Conservation (phyloP, 768 basidiomycete genomes). For the Mycena venus region DNA sequence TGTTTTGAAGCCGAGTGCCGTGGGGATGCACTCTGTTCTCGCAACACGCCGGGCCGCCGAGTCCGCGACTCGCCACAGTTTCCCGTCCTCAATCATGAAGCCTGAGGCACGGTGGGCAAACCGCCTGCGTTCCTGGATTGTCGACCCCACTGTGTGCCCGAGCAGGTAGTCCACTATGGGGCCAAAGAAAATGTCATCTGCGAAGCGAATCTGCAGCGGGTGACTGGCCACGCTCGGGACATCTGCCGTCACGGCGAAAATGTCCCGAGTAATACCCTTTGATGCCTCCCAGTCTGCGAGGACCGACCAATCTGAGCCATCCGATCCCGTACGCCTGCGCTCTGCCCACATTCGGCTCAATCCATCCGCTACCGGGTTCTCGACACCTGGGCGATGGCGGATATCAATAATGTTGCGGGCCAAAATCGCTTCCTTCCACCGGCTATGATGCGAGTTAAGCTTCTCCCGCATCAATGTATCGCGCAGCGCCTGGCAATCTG, state of each 20-base stretch:
- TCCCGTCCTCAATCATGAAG: slow-evolving; percentile 26
- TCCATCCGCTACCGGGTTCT: slow-evolving; percentile 38
- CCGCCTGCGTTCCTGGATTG: not conserved
- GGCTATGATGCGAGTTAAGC: too few relatives aligned
- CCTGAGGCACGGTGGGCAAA: slow-evolving; percentile 4
- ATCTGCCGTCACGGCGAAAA: not conserved
- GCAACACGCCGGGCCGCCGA: not conserved
- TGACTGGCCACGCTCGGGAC: not conserved
- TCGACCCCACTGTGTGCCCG: slow-evolving; percentile 22
- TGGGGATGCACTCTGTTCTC: slow-evolving; percentile 11
- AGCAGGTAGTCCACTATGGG: slow-evolving; percentile 21
- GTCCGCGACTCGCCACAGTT: slow-evolving; percentile 23
- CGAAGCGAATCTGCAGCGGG: slow-evolving; percentile 19
- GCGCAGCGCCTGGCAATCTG: too few relatives aligned
- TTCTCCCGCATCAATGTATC: too few relatives aligned
- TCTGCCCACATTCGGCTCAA: slow-evolving; percentile 37
- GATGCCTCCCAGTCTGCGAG: slow-evolving; percentile 42
- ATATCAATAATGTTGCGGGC: slow-evolving; percentile 36
- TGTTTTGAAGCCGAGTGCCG: slow-evolving; percentile 9
- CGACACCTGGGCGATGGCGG: slow-evolving; percentile 36
- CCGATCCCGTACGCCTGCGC: not conserved
- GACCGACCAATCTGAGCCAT: slow-evolving; percentile 36
- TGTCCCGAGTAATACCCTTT: slow-evolving; percentile 25
- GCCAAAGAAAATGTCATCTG: slow-evolving; percentile 19
- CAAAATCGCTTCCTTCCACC: slow-evolving; percentile 46